Evolutionary conservation across 345 rosid species (phyloP).

Genomic region (Syzygium aqueum): DNA sequence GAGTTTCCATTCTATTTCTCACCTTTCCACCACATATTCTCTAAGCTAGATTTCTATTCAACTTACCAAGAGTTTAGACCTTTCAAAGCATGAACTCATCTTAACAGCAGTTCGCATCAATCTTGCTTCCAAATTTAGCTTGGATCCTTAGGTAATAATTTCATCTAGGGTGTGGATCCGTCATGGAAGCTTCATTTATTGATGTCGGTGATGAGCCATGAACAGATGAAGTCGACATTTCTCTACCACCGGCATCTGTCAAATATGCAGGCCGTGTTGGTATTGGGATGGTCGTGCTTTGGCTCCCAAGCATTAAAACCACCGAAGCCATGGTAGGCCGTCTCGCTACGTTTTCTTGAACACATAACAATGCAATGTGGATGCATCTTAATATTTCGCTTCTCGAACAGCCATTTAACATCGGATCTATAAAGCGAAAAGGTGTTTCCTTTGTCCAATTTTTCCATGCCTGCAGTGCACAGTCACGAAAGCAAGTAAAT

Average conservation of each 20-base stretch:
- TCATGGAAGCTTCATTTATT: background rate
- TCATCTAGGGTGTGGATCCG: background rate
- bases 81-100: background rate
- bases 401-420: conserved; percentile 2
- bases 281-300: background rate
- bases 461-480: conserved; percentile 17
- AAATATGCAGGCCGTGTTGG: background rate
- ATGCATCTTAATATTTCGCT: conserved; percentile 21
- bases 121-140: background rate
- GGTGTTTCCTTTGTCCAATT: conserved; percentile 12
- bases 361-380: conserved; percentile 15
- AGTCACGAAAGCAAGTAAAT: background rate
- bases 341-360: conserved; percentile 11
- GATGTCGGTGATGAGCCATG: background rate
- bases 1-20: background rate
- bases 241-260: background rate
- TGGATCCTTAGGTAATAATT: background rate
- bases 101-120: background rate
- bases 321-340: conserved; percentile 19
- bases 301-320: conserved; percentile 11
- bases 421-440: conserved; percentile 3
- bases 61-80: too few species aligned
- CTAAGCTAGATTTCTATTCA: too few species aligned
- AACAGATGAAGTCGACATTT: background rate
- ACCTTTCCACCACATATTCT: background rate